Base-by-base conservation (phyloP, 257 asterid genomes). In the Leptodermis oblonga region DNA sequence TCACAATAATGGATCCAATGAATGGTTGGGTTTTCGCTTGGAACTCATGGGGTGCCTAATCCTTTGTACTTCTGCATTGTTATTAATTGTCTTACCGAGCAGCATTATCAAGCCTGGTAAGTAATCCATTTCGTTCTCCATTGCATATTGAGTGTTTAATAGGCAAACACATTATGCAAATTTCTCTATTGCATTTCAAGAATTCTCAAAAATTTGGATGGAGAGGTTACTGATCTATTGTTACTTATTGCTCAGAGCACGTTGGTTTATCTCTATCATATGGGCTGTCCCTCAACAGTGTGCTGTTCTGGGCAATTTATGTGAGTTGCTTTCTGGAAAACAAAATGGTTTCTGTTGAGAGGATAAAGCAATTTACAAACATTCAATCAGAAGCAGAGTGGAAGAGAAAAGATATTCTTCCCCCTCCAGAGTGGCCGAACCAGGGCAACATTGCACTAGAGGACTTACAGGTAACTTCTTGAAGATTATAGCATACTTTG, bases 301-400 rank as follows among this genome's bases (percentile, higher is more conserved):
- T 84, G 71, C 82, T 93, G 62, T 93, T 81, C 81, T 88, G 69
- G 78, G 86, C 90, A 34, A 73, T 88, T 63, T 87, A 83, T 80
- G 69, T 80, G 59, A 90, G 99, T 65, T 93, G 99, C 86, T 79
- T 86, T 42, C 55, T 90, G 81, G 99, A 93, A 73, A 93, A 93
- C 70, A 90, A 82, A 79, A 90, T 93, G 99, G 97, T 93, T 62
- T 90, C 96, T 2, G 97, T 93, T 7, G 99, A 93, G 87, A 90
- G 99, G 83, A 84, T 93, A 53, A 93, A 90, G 68, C 99, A 93
- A 73, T 93, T 90, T 85, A 66, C 90, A 0, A 83, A 77, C 42
- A 82, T 93, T 76, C 90, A 87, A 62, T 84, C 97, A 10, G 99
- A 93, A 82, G 99, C 97, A 45, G 87, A 82, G 74, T 93, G 99